Conservation (phyloP, 2,329 filamentous ascomycete species). For the Cladosporium sp. region DNA sequence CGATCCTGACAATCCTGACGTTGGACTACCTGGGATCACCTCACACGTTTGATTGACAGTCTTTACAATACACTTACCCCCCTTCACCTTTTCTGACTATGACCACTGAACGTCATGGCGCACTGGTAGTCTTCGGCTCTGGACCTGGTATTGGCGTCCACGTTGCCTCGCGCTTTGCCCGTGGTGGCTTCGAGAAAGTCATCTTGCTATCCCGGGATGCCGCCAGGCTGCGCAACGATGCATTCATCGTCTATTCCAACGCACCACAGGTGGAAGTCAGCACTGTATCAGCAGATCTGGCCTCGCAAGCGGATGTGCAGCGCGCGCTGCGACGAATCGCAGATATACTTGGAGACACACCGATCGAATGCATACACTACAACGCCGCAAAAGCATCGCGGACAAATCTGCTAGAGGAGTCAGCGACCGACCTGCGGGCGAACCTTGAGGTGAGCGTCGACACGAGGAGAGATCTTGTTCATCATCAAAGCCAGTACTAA, state of each 20-base stretch:
- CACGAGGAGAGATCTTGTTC: not conserved
- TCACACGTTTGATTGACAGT: not conserved
- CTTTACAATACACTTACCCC: not conserved
- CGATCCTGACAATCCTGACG: not conserved
- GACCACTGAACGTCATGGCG: not conserved
- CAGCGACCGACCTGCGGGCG: not conserved
- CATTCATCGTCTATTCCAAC: conserved; percentile 26
- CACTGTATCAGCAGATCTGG: conserved; percentile 47
- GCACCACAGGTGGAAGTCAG: conserved; percentile 36
- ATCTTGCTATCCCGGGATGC: conserved; percentile 31
- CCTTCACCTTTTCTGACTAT: not conserved
- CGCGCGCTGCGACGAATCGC: conserved; percentile 44
- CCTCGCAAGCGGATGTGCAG: conserved; percentile 41
- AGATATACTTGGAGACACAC: conserved; percentile 38
- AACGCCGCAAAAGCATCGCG: not conserved
- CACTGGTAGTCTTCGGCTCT: conserved; percentile 34
- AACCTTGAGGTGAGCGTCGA: conserved; percentile 8
- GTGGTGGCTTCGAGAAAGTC: conserved; percentile 31
- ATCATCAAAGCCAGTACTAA: not conserved
- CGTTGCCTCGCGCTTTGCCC: conserved; percentile 33
- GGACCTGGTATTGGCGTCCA: conserved; percentile 37
- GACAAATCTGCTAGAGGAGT: not conserved
- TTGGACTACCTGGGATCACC: not conserved
- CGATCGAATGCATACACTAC: conserved; percentile 45
- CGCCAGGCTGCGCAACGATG: conserved; percentile 30